A percentile compares a stretch with the other conserved stretches of the same genome.
These are phyloP conservation scores for Furcasterigmium furcatum DNA, from an alignment of 2,329 filamentous ascomycete genomes.

Conservation along the genomic window DNA sequence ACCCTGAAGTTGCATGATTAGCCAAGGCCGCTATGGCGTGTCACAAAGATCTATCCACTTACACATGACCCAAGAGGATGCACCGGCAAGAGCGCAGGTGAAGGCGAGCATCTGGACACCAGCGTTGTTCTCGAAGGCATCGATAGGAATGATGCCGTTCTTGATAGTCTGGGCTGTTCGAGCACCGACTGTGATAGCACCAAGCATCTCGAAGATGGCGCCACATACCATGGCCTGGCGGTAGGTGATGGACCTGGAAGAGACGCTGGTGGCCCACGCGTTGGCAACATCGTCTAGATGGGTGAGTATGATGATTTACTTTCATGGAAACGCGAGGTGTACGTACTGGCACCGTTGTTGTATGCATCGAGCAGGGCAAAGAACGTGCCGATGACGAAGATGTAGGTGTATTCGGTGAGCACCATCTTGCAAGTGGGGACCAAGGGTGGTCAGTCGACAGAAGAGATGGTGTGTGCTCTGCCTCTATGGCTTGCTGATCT, in stretches of 20 bases:
- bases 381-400: slow-evolving; percentile 71
- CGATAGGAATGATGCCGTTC: slow-evolving; percentile 66
- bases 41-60: no score
- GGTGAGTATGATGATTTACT: not conserved
- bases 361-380: slow-evolving; percentile 74
- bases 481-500: no score
- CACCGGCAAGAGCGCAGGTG: slow-evolving; percentile 59
- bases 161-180: slow-evolving; percentile 74
- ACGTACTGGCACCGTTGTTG: slow-evolving; percentile 75
- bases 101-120: slow-evolving; percentile 67
- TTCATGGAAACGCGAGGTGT: not conserved
- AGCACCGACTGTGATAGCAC: slow-evolving; percentile 63
- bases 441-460: no score
- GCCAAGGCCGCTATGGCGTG: no score
- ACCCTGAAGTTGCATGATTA: no score
- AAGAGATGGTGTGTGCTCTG: no score
- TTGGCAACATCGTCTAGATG: slow-evolving; percentile 74
- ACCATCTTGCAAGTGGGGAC: no score
- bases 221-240: slow-evolving; percentile 64
- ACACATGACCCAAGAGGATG: slow-evolving; percentile 69
- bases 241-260: slow-evolving; percentile 72
- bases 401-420: slow-evolving; percentile 61
- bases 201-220: slow-evolving; percentile 63
- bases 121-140: slow-evolving; percentile 55
- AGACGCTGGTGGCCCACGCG: slow-evolving; percentile 76